phyloP scores from a whole-genome alignment of 352 stramenopile species.

The Phytophthora meadii region DNA sequence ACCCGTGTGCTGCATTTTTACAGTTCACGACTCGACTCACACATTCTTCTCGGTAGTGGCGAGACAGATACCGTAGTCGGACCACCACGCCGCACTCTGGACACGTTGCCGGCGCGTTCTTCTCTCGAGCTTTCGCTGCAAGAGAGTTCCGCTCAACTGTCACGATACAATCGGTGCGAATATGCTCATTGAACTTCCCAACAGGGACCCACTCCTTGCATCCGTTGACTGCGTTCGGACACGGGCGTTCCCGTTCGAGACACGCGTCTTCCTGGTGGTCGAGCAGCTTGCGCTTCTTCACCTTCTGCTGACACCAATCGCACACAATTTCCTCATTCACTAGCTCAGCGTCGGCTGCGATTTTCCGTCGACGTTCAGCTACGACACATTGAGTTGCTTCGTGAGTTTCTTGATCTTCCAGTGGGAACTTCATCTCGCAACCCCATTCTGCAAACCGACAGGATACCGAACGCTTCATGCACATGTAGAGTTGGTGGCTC shows the following conservation, averaged over 20 bases:
- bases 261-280: slow-evolving; percentile 87
- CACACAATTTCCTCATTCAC: slow-evolving; percentile 67
- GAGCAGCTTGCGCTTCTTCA: slow-evolving; percentile 73
- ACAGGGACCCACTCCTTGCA: slow-evolving; percentile 79
- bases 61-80: slow-evolving; percentile 42
- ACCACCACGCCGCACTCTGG: slow-evolving; percentile 60
- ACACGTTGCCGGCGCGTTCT: slow-evolving; percentile 53
- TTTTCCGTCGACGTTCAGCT: slow-evolving; percentile 40
- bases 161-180: slow-evolving; percentile 56
- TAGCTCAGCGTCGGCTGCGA: slow-evolving; percentile 45
- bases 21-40: slow-evolving; percentile 70
- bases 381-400: slow-evolving; percentile 56
- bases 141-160: slow-evolving; percentile 64
- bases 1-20: slow-evolving; percentile 75
- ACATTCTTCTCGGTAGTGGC: slow-evolving; percentile 57
- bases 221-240: slow-evolving; percentile 62
- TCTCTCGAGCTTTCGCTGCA: slow-evolving; percentile 51
- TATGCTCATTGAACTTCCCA: slow-evolving; percentile 57
- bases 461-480: slow-evolving; percentile 49
- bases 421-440: slow-evolving; percentile 48
- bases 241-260: slow-evolving; percentile 66
- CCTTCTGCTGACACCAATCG: slow-evolving; percentile 67
- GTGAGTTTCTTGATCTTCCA: slow-evolving; percentile 46
- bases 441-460: slow-evolving; percentile 64
- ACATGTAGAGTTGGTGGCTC: slow-evolving; percentile 54